phyloP scores from a whole-genome alignment of 495 filamentous ascomycete species.

The Podospora didyma region DNA sequence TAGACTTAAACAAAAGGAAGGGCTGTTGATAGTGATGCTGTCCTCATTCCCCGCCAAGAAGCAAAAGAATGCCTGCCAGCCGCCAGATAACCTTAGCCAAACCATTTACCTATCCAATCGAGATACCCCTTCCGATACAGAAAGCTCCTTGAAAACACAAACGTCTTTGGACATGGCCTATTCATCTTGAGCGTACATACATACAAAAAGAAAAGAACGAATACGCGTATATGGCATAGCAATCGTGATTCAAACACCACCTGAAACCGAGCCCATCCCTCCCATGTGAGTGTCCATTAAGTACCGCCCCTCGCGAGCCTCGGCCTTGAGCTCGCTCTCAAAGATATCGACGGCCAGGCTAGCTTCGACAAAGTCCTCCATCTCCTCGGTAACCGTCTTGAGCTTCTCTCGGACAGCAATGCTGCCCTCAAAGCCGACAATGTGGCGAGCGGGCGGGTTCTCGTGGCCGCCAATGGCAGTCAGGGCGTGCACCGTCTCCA shows the following conservation, averaged over 20 bases:
- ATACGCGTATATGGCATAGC: no score
- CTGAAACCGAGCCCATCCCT: conserved; percentile 7
- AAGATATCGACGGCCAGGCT: conserved; percentile 81
- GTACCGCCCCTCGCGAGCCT: conserved; percentile 36
- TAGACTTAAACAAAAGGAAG: no score
- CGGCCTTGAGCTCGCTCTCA: conserved; percentile 45
- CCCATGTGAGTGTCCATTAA: conserved; percentile 6
- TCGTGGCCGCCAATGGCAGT: conserved; percentile 90
- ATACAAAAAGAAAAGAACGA: no score
- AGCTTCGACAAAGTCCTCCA: conserved; percentile 92
- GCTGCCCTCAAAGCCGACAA: conserved; percentile 88
- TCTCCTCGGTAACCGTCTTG: conserved; percentile 90
- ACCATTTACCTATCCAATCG: no score
- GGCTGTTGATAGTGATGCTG: no score
- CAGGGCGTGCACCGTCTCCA: conserved; percentile 89
- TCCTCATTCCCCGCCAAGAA: no score
- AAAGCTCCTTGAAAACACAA: no score
- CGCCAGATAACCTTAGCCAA: no score
- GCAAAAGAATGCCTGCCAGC: no score
- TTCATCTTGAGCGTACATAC: no score
- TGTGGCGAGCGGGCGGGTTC: conserved; percentile 90
- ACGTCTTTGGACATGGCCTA: no score
- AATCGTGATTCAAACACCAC: not conserved
- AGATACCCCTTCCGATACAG: no score
- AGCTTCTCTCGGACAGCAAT: conserved; percentile 91